Base-by-base conservation (phyloP, 1,284 basidiomycete species). In the Mycena sp. region DNA sequence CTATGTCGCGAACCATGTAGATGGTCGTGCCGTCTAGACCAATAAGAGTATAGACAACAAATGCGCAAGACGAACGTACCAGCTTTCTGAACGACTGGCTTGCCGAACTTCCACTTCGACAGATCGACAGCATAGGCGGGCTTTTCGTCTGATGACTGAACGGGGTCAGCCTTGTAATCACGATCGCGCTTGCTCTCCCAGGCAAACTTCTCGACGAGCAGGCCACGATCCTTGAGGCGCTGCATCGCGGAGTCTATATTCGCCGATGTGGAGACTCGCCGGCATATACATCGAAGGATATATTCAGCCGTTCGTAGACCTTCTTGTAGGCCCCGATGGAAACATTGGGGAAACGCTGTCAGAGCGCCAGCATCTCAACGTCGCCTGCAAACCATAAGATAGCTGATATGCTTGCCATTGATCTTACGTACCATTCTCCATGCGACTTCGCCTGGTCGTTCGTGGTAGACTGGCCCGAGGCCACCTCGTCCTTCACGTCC, bases 1-100 rank as follows among this genome's bases (percentile, higher is more conserved):
- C 67, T 7, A 68, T 55, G 26, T 68, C 67, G 1, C 67, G 35
- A 0, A 63, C 62, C 26, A 67, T 61, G 50, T 68, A 68, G 17
- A 67, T 68, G 6, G 61, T 61, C 9, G 67, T 64, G 5, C 67
- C 67, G 45, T 68, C 67, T 68, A 21, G 21, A 38, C 9, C 7
- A 6, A 21, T 40, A 25, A 21, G 16, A 19, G 44, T 17, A 9
- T 16, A 25, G 3, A 21, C 14, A 41, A 26, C n/a, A n/a, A n/a
- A n/a, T n/a, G n/a, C n/a, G n/a, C n/a, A n/a, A n/a, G n/a, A 19
- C 16, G 28, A 21, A 54, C 67, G 41, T 12, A 68, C 67, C 61
- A 26, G 61, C 46, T 44, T 68, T 68, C 29, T 63, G 56, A 40
- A 68, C 52, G 14, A 68, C 67, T 17, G 59, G 61, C 30, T 66